Evolutionary conservation across 1,284 basidiomycete species (phyloP).

Genomic region (Hemileia vastatrix): DNA sequence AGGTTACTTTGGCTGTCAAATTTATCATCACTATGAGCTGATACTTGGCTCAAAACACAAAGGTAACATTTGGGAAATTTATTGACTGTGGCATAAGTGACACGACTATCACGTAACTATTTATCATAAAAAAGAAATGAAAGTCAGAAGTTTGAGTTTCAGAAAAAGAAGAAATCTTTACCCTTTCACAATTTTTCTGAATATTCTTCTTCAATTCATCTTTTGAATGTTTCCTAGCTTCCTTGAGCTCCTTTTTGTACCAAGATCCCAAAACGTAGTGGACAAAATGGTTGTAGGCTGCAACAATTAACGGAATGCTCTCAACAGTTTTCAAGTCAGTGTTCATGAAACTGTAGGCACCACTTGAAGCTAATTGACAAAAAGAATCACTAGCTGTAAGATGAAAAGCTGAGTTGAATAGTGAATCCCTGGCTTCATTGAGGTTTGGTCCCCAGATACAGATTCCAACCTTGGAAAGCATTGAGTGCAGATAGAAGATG

Average conservation of each 20-base stretch:
- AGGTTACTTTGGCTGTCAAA: background rate
- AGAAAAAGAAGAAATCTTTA: background rate
- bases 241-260: background rate
- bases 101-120: background rate
- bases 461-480: constrained; percentile 6
- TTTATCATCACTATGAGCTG: constrained; percentile 11
- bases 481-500: background rate
- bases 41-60: background rate
- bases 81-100: background rate
- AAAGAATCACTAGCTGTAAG: background rate
- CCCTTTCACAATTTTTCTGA: background rate
- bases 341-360: background rate
- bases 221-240: background rate
- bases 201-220: background rate
- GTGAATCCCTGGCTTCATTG: background rate
- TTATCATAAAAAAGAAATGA: background rate
- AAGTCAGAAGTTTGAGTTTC: background rate
- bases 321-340: background rate
- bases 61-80: background rate
- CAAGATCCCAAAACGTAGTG: constrained; percentile 1
- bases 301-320: background rate
- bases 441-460: constrained; percentile 8
- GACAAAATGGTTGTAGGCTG: constrained; percentile 3
- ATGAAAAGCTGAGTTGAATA: constrained; percentile 12
- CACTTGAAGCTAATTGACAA: background rate